Evolutionary conservation across 331 rosid species (phyloP).

Genomic region (Erythrophleum ivorense): DNA sequence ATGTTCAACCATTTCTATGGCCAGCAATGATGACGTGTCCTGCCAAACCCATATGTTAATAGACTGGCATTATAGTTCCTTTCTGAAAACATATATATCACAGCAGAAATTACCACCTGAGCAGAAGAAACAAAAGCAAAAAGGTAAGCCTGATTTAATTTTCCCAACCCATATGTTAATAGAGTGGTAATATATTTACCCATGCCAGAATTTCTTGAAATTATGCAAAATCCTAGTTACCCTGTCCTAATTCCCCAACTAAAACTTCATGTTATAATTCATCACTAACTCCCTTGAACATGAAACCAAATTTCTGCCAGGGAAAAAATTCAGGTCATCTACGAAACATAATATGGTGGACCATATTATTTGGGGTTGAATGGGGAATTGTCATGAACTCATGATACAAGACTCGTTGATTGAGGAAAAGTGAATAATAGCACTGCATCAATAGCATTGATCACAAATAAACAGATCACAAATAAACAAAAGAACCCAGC

Average conservation of each 20-base stretch:
- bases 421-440: constrained; percentile 3
- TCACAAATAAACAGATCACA: background rate
- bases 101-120: constrained; percentile 24
- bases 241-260: background rate
- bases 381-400: background rate
- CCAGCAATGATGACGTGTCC: constrained; percentile 61
- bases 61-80: background rate
- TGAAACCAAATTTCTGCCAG: constrained; percentile 2
- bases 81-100: background rate
- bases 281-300: background rate
- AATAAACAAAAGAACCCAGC: background rate
- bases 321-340: constrained; percentile 13
- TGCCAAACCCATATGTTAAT: constrained; percentile 42
- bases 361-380: constrained; percentile 12
- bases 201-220: constrained; percentile 13
- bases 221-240: background rate
- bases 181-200: background rate
- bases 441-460: constrained; percentile 15
- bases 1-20: constrained; percentile 86
- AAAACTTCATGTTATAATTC: background rate
- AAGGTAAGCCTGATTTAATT: constrained; percentile 7
- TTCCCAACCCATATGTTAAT: constrained; percentile 15
- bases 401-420: background rate
- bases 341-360: too few relatives aligned
- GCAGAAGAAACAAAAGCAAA: constrained; percentile 24